Base-by-base conservation (phyloP, 2,329 filamentous ascomycete species). In the Magnaporthiopsis incrustans region DNA sequence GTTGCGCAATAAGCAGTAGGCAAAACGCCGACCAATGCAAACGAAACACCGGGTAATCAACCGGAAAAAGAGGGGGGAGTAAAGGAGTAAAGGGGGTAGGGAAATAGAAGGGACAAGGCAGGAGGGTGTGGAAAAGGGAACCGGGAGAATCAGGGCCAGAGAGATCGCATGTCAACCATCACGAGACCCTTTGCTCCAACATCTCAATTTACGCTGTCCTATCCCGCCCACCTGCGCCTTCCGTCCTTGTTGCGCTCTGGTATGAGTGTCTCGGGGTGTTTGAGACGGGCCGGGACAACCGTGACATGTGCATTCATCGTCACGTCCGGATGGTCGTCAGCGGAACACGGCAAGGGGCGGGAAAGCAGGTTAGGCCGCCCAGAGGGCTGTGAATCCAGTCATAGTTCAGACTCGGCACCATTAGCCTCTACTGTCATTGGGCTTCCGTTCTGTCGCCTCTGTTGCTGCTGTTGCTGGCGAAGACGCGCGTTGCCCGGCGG, bases 401-500 rank as follows among this genome's bases (percentile, higher is more conserved):
- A 81, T 63, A 86, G 79, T 73, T 85, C 83, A 44, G 82, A 84
- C 71, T 85, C 83, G 64, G 78, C 82, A 63, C 82, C 83, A 66
- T 85, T 85, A 5, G 81, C 75, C 67, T 85, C 84, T 61, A 84
- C 67, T 4, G 77, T 77, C 81, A 85, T 86, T 5, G 82, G 82
- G 68, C 83, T 85, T 53, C 82, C 83, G 68, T 82, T 84, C 67
- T 82, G 79, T 57, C 79, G 79, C 65, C 78, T 66, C 65, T 67
- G 66, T 72, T 68, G 68, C 67, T 66, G 68, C 64, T 64, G 72
- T 64, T 70, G 70, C 67, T 77, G 77, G 62, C 78, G 77, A 59
- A 77, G 73, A 62, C 77, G 76, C 56, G 74, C 71, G 65, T 73
- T 77, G 25, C 77, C 79, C 14, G 76, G 75, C 8, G 77, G 77